These are phyloP conservation scores for Macrolepiota albuminosa DNA, from an alignment of 768 basidiomycete species.

Conservation along the genomic window DNA sequence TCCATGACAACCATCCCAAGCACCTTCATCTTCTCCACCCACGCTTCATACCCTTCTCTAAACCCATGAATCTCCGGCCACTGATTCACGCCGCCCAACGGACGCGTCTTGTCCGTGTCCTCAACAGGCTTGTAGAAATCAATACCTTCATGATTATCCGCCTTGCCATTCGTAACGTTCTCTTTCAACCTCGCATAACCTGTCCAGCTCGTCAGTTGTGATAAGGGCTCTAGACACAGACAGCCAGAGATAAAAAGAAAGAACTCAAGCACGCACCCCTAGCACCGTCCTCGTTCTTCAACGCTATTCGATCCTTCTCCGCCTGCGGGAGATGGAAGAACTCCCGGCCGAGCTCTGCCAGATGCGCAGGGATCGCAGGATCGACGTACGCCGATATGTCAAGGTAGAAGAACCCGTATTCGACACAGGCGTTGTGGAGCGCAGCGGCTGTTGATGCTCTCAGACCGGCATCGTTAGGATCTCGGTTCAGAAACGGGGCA, in stretches of 20 bases:
- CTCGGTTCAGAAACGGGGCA: constrained; percentile 50
- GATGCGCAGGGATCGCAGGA: constrained; percentile 55
- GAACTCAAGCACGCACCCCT: constrained; percentile 46
- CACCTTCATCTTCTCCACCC: constrained; percentile 83
- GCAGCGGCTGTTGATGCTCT: constrained; percentile 46
- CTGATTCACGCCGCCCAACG: constrained; percentile 83
- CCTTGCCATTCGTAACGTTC: constrained; percentile 82
- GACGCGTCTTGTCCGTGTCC: constrained; percentile 62
- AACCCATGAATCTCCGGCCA: constrained; percentile 69
- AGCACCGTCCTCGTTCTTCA: constrained; percentile 67
- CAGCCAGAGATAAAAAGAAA: background rate
- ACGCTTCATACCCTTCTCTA: constrained; percentile 57
- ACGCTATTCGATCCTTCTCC: constrained; percentile 73
- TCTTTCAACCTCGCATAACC: constrained; percentile 80
- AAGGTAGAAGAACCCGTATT: constrained; percentile 90
- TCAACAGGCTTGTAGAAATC: constrained; percentile 78
- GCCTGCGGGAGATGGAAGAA: constrained; percentile 73
- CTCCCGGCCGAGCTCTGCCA: constrained; percentile 56
- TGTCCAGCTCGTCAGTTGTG: constrained; percentile 21
- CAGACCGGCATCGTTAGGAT: constrained; percentile 27
- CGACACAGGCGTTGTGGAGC: constrained; percentile 67
- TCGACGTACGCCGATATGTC: constrained; percentile 60
- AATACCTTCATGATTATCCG: constrained; percentile 81
- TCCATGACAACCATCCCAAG: constrained; percentile 82
- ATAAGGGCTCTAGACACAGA: background rate